Base-by-base conservation (phyloP, 805 yeast genomes). In the Yamadazyma endophytica region DNA sequence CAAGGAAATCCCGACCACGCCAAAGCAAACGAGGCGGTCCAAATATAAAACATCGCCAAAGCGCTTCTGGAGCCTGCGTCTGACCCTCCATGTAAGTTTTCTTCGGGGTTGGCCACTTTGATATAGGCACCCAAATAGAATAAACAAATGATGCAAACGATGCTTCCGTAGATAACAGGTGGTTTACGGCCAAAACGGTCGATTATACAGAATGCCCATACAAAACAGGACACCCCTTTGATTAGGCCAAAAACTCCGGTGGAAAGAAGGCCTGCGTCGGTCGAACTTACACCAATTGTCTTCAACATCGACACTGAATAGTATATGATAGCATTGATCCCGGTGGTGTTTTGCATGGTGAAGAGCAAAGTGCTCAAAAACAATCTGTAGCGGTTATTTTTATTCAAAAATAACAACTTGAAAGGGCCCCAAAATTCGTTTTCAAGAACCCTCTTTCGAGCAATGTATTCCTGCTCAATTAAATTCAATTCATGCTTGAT, bases 221-320 rank as follows among this genome's bases (percentile, higher is more conserved):
- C 42, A 21, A 66, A 49, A 13, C 71, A 62, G 19, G 66, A 64
- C n/a, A 55, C 54, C 11, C 62, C 68, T 40, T 73, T 73, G 27
- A 71, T 53, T 21, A 71, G 53, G 17, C 79, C 79, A 48, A 71
- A 72, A 32, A 73, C 53, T 31, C 79, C 79, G 6, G 77, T 72
- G 3, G 78, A 69, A 13, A 69, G 58, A 26, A 74, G 56, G 2
- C 68, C 64, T 1, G 75, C 64, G 28, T 64, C 56, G 6, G 64
- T 47, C 1, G 75, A 71, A 20, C 49, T 48, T 13, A 73, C 61
- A 12, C 79, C 79, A 35, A 73, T 57, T 3, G 74, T 59, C 38
- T 62, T 54, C 51, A 73, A 70, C 25, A 74, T 58, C 7, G 65
- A 59, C 15, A 76, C 76, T n/a, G 77, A 69, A 46, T 73, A 74